Percentiles rank a stretch among this genome's conserved stretches.
Evolutionary conservation across 2,329 filamentous ascomycete species (phyloP).

Genomic region (Cladosporium sp.): DNA sequence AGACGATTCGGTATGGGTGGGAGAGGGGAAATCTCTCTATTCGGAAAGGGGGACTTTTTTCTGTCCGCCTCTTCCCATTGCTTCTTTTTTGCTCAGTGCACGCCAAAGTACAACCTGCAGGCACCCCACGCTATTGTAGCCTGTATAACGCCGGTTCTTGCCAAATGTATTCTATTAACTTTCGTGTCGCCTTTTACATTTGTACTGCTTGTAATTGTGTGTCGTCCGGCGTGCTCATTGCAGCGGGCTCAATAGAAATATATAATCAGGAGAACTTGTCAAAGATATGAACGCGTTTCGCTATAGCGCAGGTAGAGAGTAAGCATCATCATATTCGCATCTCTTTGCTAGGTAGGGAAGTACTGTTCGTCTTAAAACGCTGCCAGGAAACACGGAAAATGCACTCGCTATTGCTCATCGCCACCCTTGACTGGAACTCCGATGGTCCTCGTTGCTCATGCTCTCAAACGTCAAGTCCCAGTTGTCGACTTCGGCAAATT

Average conservation of each 20-base stretch:
- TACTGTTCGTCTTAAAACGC: background rate
- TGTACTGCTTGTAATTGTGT: background rate
- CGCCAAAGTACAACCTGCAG: background rate
- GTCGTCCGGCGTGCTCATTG: background rate
- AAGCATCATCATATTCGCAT: background rate
- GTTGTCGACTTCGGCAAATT: constrained; percentile 52
- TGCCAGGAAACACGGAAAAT: background rate
- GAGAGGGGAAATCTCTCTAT: background rate
- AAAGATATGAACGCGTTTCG: background rate
- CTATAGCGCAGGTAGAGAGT: background rate
- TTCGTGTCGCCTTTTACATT: background rate
- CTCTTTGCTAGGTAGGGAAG: background rate
- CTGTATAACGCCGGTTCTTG: constrained; percentile 10
- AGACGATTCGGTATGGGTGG: background rate
- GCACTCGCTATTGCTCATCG: constrained; percentile 23
- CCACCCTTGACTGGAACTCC: constrained; percentile 37
- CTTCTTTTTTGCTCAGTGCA: background rate
- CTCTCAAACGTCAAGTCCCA: constrained; percentile 55
- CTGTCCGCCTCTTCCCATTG: background rate
- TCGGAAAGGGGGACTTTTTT: background rate
- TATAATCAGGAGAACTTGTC: no score
- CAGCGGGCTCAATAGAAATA: background rate
- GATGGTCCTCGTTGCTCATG: constrained; percentile 45
- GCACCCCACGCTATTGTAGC: background rate
- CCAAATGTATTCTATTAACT: constrained; percentile 7